Evolutionary conservation across 495 filamentous ascomycete genomes (phyloP).

Genomic region (Cairneyella variabilis): DNA sequence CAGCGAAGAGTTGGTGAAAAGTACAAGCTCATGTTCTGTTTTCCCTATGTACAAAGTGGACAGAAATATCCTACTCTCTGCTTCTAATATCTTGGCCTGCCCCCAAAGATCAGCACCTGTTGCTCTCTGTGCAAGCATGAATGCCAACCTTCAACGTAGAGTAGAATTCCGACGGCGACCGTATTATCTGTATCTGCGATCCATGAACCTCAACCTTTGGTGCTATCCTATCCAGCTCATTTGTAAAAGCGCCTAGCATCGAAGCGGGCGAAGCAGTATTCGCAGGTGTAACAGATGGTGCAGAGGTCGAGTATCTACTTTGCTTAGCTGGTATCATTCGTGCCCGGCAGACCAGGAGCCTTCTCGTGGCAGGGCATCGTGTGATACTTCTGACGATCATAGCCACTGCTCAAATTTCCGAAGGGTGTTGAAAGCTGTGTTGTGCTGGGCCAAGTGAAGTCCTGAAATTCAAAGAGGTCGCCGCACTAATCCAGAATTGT

Average conservation of each 20-base stretch:
- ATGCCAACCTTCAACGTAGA: constrained; percentile 71
- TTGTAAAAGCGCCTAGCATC: constrained; percentile 63
- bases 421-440: background rate
- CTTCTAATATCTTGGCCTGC: constrained; percentile 75
- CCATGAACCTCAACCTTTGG: constrained; percentile 84
- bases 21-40: constrained; percentile 81
- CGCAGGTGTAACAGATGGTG: constrained; percentile 30
- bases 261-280: constrained; percentile 31
- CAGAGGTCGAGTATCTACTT: constrained; percentile 30
- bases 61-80: constrained; percentile 77
- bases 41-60: constrained; percentile 96
- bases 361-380: constrained; percentile 23
- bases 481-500: constrained; percentile 15
- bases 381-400: constrained; percentile 25
- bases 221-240: constrained; percentile 82
- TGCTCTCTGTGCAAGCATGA: background rate
- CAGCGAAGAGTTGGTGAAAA: constrained; percentile 5
- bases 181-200: constrained; percentile 74
- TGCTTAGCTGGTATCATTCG: constrained; percentile 12
- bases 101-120: constrained; percentile 17
- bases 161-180: constrained; percentile 81
- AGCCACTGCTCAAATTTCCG: constrained; percentile 5
- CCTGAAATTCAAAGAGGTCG: background rate
- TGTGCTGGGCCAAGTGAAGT: background rate
- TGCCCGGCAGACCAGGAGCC: constrained; percentile 18